Conservation (phyloP, 345 rosid species). For the Hypericum androsaemum region DNA sequence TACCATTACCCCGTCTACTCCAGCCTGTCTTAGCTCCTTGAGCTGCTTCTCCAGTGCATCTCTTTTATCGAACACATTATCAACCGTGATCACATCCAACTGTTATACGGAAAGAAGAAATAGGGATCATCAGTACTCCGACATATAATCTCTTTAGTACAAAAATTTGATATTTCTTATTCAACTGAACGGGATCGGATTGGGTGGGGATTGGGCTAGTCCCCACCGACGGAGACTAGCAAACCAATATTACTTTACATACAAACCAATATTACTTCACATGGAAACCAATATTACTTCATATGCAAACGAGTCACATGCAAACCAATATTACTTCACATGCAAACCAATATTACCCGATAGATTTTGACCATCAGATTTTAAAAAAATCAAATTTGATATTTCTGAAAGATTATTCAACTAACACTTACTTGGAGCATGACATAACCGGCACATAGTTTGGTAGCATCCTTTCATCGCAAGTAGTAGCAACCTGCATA, state of each 20-base stretch:
- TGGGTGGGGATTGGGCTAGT: too few species aligned
- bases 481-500: slow-evolving; percentile 28
- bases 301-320: too few species aligned
- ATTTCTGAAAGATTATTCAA: neutral
- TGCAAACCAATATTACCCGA: too few species aligned
- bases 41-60: slow-evolving; percentile 41
- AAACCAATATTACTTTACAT: too few species aligned
- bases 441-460: slow-evolving; percentile 71
- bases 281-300: neutral
- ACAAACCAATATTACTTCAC: too few species aligned
- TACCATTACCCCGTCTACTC: slow-evolving; percentile 69
- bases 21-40: slow-evolving; percentile 50
- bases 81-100: slow-evolving; percentile 53
- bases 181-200: neutral
- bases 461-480: slow-evolving; percentile 37
- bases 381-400: too few species aligned
- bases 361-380: too few species aligned
- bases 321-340: too few species aligned
- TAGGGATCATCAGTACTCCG: neutral
- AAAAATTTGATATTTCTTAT: neutral
- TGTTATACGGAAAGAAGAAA: slow-evolving; percentile 12
- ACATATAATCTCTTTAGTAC: neutral
- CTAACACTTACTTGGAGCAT: slow-evolving; percentile 74
- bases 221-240: too few species aligned
- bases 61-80: slow-evolving; percentile 39